phyloP scores from a whole-genome alignment of 768 basidiomycete species.

The Pleurotus sapidus region DNA sequence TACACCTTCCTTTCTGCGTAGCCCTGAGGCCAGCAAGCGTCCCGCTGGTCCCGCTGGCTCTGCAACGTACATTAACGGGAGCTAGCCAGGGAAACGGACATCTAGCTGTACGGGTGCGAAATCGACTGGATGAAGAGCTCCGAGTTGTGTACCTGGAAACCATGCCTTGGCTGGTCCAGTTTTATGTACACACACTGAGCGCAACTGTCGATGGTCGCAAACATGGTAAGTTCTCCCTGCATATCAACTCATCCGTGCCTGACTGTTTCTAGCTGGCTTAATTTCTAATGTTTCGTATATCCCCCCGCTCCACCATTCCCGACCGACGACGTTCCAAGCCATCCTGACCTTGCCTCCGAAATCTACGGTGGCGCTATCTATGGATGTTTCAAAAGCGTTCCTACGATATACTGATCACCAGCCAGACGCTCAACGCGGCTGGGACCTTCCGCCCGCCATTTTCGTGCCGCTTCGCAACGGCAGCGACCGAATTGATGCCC shows the following conservation, averaged over 20 bases:
- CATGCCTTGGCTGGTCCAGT: slow-evolving; percentile 90
- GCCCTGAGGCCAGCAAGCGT: slow-evolving; percentile 32
- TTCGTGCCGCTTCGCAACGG: slow-evolving; percentile 38
- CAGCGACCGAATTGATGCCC: slow-evolving; percentile 13
- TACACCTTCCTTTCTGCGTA: slow-evolving; percentile 14
- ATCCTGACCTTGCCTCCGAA: slow-evolving; percentile 67
- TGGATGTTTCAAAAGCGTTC: slow-evolving; percentile 82
- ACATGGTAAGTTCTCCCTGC: slow-evolving; percentile 35
- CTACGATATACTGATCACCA: slow-evolving; percentile 94
- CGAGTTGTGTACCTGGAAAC: slow-evolving; percentile 79
- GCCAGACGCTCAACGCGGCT: slow-evolving; percentile 92
- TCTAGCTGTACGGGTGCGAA: slow-evolving; percentile 65
- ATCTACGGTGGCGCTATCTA: slow-evolving; percentile 57
- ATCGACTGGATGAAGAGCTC: slow-evolving; percentile 44
- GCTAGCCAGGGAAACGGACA: slow-evolving; percentile 74
- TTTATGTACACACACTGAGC: slow-evolving; percentile 79
- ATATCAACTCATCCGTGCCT: neutral
- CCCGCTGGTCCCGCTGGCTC: slow-evolving; percentile 50
- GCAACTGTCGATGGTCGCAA: slow-evolving; percentile 43
- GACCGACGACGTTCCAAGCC: slow-evolving; percentile 77
- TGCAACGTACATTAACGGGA: slow-evolving; percentile 71
- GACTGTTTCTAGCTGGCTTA: slow-evolving; percentile 47
- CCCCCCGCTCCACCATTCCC: slow-evolving; percentile 63
- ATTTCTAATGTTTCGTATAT: slow-evolving; percentile 65
- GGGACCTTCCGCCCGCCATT: slow-evolving; percentile 90